A percentile compares a stretch with the other conserved stretches of the same genome.
Evolutionary conservation across 257 asterid genomes (phyloP).

Genomic region (Solanum stenotomum): DNA sequence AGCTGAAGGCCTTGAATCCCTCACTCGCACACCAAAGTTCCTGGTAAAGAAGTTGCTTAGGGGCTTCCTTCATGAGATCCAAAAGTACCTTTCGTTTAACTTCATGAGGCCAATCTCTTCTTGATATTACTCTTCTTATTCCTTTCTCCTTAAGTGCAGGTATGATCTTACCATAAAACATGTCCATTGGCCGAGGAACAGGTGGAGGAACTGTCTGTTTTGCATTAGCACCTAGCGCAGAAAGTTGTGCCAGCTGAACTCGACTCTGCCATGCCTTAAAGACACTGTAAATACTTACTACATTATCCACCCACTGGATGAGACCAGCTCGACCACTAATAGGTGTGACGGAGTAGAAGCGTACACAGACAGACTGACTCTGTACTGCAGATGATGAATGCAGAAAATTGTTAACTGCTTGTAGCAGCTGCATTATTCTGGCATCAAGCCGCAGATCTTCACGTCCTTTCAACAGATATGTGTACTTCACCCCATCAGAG

Average conservation of each 20-base stretch:
- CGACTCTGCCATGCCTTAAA: conserved; percentile 97
- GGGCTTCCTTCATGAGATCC: conserved; percentile 92
- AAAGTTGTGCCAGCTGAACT: conserved; percentile 62
- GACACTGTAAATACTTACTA: conserved; percentile 80
- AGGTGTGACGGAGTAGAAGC: conserved; percentile 93
- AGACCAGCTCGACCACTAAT: conserved; percentile 98
- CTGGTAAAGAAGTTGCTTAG: conserved; percentile 90
- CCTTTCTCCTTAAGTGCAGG: conserved; percentile 99
- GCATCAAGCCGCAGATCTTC: conserved; percentile 99
- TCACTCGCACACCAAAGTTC: conserved; percentile 99
- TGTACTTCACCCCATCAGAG: conserved; percentile 84
- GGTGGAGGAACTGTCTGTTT: conserved; percentile 59
- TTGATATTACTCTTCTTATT: conserved; percentile 86
- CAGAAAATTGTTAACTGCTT: conserved; percentile 84
- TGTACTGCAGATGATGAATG: conserved; percentile 65
- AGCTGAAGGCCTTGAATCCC: conserved; percentile 86
- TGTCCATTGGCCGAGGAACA: conserved; percentile 95
- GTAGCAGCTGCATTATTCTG: conserved; percentile 96
- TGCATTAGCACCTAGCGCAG: conserved; percentile 49
- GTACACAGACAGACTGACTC: conserved; percentile 66
- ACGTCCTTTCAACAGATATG: conserved; percentile 96
- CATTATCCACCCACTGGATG: conserved; percentile 97
- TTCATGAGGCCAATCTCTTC: conserved; percentile 99
- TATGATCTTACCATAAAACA: conserved; percentile 94
- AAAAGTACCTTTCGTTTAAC: conserved; percentile 87